Conservation (phyloP, 352 stramenopile species). For the Phytophthora macrochlamydospora region DNA sequence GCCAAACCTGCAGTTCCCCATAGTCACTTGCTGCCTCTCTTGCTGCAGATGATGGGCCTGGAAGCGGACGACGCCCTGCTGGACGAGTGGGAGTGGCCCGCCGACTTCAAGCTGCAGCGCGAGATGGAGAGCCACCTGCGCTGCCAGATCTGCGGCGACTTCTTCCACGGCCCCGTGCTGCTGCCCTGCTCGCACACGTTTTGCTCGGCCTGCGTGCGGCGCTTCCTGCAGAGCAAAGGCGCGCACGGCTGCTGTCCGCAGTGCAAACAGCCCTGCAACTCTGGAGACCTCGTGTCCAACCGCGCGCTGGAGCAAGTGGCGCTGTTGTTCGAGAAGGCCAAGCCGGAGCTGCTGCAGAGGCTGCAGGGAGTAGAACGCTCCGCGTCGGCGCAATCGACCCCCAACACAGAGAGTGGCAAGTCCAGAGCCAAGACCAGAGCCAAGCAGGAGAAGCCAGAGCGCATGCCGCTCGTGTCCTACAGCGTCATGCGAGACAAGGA, state of each 20-base stretch:
- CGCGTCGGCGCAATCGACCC: constrained; percentile 25
- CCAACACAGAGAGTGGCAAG: constrained; percentile 24
- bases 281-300: constrained; percentile 70
- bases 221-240: constrained; percentile 75
- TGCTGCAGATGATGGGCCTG: constrained; percentile 25
- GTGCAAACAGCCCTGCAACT: constrained; percentile 73
- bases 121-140: constrained; percentile 79
- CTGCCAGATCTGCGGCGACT: constrained; percentile 86
- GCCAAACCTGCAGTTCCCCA: not conserved
- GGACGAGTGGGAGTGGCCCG: constrained; percentile 85
- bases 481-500: constrained; percentile 89
- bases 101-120: constrained; percentile 55
- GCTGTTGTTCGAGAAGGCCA: constrained; percentile 70
- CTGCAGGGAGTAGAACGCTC: constrained; percentile 25
- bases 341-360: constrained; percentile 62
- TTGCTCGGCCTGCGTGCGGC: constrained; percentile 84
- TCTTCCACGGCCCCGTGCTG: constrained; percentile 82
- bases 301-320: constrained; percentile 75
- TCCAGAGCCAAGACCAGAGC: constrained; percentile 8
- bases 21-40: not conserved
- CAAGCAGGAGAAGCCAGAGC: constrained; percentile 48
- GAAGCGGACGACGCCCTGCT: constrained; percentile 17
- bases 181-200: constrained; percentile 83
- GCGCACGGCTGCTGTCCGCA: constrained; percentile 78
- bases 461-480: constrained; percentile 82